These are phyloP conservation scores for Quaeritorhiza haematococci DNA, from an alignment of 371 early-diverging fungal genomes.

Conservation along the genomic window DNA sequence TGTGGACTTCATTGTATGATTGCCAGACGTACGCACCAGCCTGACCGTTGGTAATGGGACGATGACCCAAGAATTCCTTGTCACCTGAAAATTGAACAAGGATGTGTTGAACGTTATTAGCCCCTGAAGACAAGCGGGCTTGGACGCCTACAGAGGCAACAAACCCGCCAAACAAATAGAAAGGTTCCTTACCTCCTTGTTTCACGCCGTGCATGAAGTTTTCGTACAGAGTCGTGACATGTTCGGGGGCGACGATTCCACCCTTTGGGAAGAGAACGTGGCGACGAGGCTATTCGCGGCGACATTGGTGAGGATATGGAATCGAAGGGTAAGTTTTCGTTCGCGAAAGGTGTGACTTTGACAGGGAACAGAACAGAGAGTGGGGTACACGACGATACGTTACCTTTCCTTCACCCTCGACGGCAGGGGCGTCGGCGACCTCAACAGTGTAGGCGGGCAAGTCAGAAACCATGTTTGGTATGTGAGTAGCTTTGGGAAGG, in stretches of 20 bases:
- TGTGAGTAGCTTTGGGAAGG: too few species aligned
- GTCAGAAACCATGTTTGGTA: too few species aligned
- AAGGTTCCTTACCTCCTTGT: slow-evolving; percentile 17
- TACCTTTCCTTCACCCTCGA: slow-evolving; percentile 37
- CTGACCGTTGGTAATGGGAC: slow-evolving; percentile 30
- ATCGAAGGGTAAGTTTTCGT: not conserved
- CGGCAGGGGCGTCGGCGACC: slow-evolving; percentile 20
- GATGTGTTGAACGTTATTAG: not conserved
- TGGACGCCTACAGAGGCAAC: too few species aligned
- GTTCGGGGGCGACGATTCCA: slow-evolving; percentile 12
- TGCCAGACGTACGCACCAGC: slow-evolving; percentile 29
- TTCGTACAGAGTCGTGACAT: slow-evolving; percentile 25
- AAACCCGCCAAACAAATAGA: not conserved
- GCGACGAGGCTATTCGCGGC: slow-evolving; percentile 15
- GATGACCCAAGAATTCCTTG: slow-evolving; percentile 31
- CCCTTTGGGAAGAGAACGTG: slow-evolving; percentile 14
- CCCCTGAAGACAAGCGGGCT: too few species aligned
- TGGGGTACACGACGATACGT: too few species aligned
- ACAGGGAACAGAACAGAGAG: not conserved
- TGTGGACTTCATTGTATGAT: slow-evolving; percentile 45
- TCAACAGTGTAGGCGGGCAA: too few species aligned
- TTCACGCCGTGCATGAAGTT: slow-evolving; percentile 30
- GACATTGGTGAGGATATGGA: not conserved
- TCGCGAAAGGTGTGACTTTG: too few species aligned
- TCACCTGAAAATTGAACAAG: slow-evolving; percentile 14